Evolutionary conservation across 2,329 filamentous ascomycete species (phyloP).

Genomic region (Pochonia chlamydosporia): DNA sequence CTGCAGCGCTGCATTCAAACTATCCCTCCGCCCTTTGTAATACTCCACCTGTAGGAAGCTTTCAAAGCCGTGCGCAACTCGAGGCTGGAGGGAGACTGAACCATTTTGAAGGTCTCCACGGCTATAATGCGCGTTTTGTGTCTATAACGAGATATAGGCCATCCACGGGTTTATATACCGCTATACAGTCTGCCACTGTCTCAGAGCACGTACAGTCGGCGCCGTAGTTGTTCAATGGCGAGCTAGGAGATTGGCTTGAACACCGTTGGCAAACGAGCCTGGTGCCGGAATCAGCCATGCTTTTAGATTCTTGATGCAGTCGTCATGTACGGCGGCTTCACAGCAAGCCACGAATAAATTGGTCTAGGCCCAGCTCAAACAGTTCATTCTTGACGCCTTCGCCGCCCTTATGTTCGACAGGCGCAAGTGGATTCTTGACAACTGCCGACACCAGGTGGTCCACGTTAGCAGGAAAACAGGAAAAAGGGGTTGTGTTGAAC

Average conservation of each 20-base stretch:
- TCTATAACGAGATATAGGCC: no score
- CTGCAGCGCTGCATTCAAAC: no score
- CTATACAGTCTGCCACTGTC: no score
- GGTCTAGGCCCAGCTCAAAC: conserved; percentile 67
- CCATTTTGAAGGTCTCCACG: no score
- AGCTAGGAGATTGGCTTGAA: background rate
- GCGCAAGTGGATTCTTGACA: conserved; percentile 64
- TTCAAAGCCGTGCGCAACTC: no score
- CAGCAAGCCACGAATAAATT: conserved; percentile 65
- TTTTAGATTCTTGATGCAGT: background rate
- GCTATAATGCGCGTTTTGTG: no score
- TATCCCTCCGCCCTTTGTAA: no score
- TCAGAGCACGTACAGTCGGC: no score
- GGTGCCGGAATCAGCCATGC: conserved; percentile 13
- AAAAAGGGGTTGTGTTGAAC: background rate
- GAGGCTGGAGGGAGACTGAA: no score
- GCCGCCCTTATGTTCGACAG: conserved; percentile 63
- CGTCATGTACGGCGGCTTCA: conserved; percentile 26
- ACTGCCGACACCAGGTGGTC: conserved; percentile 37
- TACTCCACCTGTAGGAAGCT: no score
- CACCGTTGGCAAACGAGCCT: conserved; percentile 1
- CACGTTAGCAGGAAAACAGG: background rate
- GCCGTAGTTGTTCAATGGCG: background rate
- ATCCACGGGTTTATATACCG: no score
- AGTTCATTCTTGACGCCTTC: conserved; percentile 66